phyloP scores from a whole-genome alignment of 2,329 filamentous ascomycete species.

The Xylaria sp. region DNA sequence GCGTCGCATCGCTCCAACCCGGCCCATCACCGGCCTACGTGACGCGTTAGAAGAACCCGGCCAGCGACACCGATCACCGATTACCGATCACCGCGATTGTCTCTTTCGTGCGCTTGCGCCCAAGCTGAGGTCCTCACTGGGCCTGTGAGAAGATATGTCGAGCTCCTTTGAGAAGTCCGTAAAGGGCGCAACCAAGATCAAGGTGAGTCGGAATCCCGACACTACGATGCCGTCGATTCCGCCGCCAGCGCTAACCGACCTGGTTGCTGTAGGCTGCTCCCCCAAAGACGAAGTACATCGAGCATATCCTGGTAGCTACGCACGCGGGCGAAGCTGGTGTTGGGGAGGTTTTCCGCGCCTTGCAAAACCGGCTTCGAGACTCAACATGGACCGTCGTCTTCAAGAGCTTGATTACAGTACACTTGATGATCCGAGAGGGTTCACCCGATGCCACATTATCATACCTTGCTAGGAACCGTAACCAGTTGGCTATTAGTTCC shows the following conservation, averaged over 20 bases:
- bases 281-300: conserved; percentile 99
- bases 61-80: conserved; percentile 20
- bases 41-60: conserved; percentile 11
- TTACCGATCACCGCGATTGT: conserved; percentile 30
- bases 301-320: conserved; percentile 95
- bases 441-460: conserved; percentile 86
- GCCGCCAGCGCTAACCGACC: conserved; percentile 35
- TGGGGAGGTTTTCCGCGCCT: conserved; percentile 91
- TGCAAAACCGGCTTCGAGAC: conserved; percentile 89
- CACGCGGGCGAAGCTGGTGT: conserved; percentile 95
- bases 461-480: conserved; percentile 84
- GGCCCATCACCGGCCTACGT: conserved; percentile 17
- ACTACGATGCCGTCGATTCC: not conserved
- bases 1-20: conserved; percentile 26
- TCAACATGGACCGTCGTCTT: conserved; percentile 99
- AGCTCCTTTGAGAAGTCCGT: conserved; percentile 98
- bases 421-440: conserved; percentile 97
- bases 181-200: conserved; percentile 98
- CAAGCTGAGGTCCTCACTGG: not conserved
- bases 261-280: conserved; percentile 76
- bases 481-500: conserved; percentile 84
- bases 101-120: conserved; percentile 7
- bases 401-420: conserved; percentile 94
- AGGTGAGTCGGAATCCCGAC: conserved; percentile 66
- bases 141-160: conserved; percentile 64